Conservation (phyloP, 768 basidiomycete genomes). For the Suillus subaureus region DNA sequence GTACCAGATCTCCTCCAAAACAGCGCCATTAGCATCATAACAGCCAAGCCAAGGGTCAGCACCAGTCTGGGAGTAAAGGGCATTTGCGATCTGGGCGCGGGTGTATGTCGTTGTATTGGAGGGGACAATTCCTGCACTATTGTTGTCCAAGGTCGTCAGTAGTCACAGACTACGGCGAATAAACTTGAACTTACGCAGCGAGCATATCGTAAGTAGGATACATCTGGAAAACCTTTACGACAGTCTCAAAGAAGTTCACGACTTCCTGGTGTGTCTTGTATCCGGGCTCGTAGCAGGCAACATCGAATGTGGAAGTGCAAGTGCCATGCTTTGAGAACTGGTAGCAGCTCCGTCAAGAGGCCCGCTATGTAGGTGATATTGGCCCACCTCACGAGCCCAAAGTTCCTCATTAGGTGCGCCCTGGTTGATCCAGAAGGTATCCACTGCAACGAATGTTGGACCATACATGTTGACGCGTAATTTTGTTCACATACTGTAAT, state of each 20-base stretch:
- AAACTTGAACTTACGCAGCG: slow-evolving; percentile 47
- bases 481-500: slow-evolving; percentile 48
- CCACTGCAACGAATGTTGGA: slow-evolving; percentile 43
- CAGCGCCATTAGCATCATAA: slow-evolving; percentile 48
- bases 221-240: slow-evolving; percentile 56
- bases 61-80: slow-evolving; percentile 59
- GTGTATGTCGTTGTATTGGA: slow-evolving; percentile 69
- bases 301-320: slow-evolving; percentile 76
- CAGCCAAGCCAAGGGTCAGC: slow-evolving; percentile 69
- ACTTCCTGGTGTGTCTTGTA: slow-evolving; percentile 70
- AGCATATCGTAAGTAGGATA: slow-evolving; percentile 74
- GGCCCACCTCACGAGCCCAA: slow-evolving; percentile 70
- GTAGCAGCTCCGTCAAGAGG: neutral
- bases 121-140: slow-evolving; percentile 59
- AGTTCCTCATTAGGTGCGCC: slow-evolving; percentile 59
- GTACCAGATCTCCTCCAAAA: slow-evolving; percentile 68
- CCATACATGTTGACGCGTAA: neutral
- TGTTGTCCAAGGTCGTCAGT: slow-evolving; percentile 11
- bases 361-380: neutral
- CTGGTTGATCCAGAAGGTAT: slow-evolving; percentile 72
- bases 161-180: neutral
- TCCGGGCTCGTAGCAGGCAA: slow-evolving; percentile 62
- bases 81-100: slow-evolving; percentile 51
- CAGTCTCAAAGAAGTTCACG: slow-evolving; percentile 68
- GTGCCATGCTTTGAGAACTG: slow-evolving; percentile 75